Evolutionary conservation across 306 rosid genomes (phyloP).

Genomic region (Fagus sylvatica): DNA sequence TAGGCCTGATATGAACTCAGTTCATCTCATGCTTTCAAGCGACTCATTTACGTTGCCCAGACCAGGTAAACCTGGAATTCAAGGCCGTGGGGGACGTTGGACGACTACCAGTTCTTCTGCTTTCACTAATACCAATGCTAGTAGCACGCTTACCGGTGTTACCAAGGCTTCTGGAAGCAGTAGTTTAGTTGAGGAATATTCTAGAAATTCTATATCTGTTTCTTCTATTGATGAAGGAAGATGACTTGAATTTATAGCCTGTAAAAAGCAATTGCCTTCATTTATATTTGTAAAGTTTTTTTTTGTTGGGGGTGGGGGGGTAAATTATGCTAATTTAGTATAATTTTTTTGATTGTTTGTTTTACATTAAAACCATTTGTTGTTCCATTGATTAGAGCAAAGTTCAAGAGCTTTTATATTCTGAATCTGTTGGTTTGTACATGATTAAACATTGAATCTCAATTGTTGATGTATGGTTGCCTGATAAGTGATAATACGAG

Average conservation of each 20-base stretch:
- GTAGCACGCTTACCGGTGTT: slow-evolving; percentile 34
- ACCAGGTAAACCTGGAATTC: slow-evolving; percentile 77
- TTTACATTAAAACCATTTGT: neutral
- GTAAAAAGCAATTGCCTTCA: slow-evolving; percentile 4
- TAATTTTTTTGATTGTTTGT: neutral
- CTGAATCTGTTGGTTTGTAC: neutral
- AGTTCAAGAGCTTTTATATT: neutral
- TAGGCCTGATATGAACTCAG: slow-evolving; percentile 82
- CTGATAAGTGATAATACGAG: too few species aligned
- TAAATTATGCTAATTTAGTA: neutral
- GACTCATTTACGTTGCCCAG: slow-evolving; percentile 75
- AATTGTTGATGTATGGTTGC: too few species aligned
- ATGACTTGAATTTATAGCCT: slow-evolving; percentile 20
- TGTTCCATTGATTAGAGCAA: neutral
- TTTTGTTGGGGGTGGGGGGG: neutral
- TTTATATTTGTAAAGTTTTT: slow-evolving; percentile 11
- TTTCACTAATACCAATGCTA: slow-evolving; percentile 55
- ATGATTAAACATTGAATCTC: neutral
- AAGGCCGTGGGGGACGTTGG: slow-evolving; percentile 72
- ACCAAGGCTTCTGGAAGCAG: slow-evolving; percentile 56
- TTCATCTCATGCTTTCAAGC: slow-evolving; percentile 81
- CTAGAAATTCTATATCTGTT: slow-evolving; percentile 72
- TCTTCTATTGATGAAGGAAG: slow-evolving; percentile 81
- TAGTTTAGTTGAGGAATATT: slow-evolving; percentile 63
- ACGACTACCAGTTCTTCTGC: slow-evolving; percentile 46